Evolutionary conservation across 768 basidiomycete genomes (phyloP), one percentile per base, ranked within the genome.

Genomic region (Hygrocybe punicea): DNA sequence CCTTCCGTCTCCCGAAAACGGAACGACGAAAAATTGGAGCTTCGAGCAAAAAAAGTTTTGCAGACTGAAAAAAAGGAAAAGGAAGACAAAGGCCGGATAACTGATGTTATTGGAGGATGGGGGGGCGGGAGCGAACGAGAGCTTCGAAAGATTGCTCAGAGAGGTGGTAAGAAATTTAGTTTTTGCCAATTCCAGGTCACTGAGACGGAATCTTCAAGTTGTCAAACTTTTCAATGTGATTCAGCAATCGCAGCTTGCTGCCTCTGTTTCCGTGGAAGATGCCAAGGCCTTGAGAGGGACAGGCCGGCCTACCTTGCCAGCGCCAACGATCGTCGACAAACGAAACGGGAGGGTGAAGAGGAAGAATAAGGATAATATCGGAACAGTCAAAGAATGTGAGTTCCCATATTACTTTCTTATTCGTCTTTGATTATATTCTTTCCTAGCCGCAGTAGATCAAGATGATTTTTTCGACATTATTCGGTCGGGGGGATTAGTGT

Each of bases 201-300:
- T 24, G 17, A 16, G 46, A 45, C 33, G 17, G 13, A 40, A 45
- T 10, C 19, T 19, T 24, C 17, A 36, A 82, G 91, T 93, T 46
- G 90, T 93, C n/a, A 84, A 88, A 65, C 74, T 93, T 14, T 93
- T 93, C 75, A 93, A 93, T 63, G 84, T 81, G 4, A 89, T 93
- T 49, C 91, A 93, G 60, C 88, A 90, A 60, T 86, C 89, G 17
- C 91, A 93, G 63, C 74, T 78, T 24, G 80, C 78, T 11, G 75
- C 81, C 1, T 68, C 78, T 9, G 77, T 69, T 5, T 79, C 79
- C 10, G 79, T 77, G 21, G 84, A 84, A 65, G 80, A 83, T 56
- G 66, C 78, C 55, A 89, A 88, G 71, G 74, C 79, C 10, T 68
- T 78, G 29, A 78, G 86, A 63, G 90, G 91, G 4, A 79, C 82